phyloP scores from a whole-genome alignment of 2,329 filamentous ascomycete genomes.

The Colletotrichum scovillei region DNA sequence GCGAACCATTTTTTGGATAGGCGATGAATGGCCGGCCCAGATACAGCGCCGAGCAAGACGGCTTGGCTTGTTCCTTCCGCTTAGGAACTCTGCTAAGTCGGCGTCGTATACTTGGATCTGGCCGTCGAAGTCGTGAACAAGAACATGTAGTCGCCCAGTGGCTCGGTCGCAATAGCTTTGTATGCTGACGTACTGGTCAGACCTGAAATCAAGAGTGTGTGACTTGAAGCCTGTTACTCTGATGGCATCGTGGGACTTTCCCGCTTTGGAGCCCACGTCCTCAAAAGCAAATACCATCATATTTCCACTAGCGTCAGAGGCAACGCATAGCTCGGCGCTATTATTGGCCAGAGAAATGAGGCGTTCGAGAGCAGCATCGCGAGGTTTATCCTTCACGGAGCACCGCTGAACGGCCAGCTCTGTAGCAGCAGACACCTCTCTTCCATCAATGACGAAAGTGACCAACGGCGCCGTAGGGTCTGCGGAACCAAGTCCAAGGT shows the following conservation, averaged over 20 bases:
- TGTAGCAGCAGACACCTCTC: constrained; percentile 81
- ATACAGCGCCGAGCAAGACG: constrained; percentile 72
- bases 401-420: constrained; percentile 76
- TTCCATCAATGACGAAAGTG: constrained; percentile 84
- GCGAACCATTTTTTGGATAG: constrained; percentile 87
- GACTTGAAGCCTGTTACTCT: constrained; percentile 84
- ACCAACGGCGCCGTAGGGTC: not conserved
- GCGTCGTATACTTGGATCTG: constrained; percentile 85
- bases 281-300: constrained; percentile 96
- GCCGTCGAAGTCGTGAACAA: constrained; percentile 88
- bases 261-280: constrained; percentile 79
- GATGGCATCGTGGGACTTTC: constrained; percentile 78
- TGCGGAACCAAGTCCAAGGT: constrained; percentile 38
- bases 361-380: constrained; percentile 80
- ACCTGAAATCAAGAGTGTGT: constrained; percentile 58
- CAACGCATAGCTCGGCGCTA: constrained; percentile 86
- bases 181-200: constrained; percentile 70
- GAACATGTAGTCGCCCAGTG: constrained; percentile 74
- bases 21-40: constrained; percentile 86
- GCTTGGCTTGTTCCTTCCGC: constrained; percentile 70
- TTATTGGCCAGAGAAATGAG: constrained; percentile 87
- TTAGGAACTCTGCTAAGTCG: constrained; percentile 82
- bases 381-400: constrained; percentile 5
- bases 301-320: constrained; percentile 83
- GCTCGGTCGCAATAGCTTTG: constrained; percentile 77